phyloP scores from a whole-genome alignment of 75 land plant species.

The Picea sitchensis region DNA sequence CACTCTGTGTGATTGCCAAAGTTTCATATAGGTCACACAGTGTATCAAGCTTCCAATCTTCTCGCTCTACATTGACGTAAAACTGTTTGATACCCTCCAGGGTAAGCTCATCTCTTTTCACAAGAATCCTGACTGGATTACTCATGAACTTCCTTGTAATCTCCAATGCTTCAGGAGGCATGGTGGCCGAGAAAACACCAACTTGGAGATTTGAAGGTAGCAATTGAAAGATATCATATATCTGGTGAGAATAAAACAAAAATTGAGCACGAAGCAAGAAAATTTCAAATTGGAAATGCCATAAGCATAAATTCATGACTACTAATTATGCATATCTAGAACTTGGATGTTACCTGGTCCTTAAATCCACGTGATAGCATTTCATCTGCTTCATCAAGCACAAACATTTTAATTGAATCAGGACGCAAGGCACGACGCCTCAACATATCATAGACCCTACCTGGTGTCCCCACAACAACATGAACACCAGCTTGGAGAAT shows the following conservation, averaged over 20 bases:
- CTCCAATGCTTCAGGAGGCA: constrained; percentile 74
- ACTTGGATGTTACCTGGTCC: constrained; percentile 49
- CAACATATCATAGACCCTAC: constrained; percentile 62
- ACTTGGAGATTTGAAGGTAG: constrained; percentile 59
- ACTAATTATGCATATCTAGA: neutral
- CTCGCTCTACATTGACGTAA: constrained; percentile 45
- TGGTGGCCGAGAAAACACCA: constrained; percentile 68
- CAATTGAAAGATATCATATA: constrained; percentile 53
- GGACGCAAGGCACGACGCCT: constrained; percentile 47
- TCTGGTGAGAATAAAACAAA: constrained; percentile 16
- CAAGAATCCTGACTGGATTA: constrained; percentile 66
- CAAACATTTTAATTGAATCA: constrained; percentile 57
- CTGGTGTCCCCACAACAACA: constrained; percentile 79
- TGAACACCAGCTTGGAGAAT: constrained; percentile 64
- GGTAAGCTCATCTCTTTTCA: constrained; percentile 58
- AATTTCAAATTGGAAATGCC: neutral
- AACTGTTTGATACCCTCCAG: constrained; percentile 58
- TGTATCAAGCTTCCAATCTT: constrained; percentile 54
- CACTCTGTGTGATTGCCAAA: constrained; percentile 74
- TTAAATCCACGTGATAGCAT: constrained; percentile 87
- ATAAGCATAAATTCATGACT: neutral
- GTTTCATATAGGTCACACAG: constrained; percentile 61
- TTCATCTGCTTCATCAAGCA: constrained; percentile 79
- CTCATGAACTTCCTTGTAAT: constrained; percentile 72
- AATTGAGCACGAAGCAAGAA: neutral